phyloP scores from a whole-genome alignment of 805 yeast genomes.

The Tetrapisispora iriomotensis region DNA sequence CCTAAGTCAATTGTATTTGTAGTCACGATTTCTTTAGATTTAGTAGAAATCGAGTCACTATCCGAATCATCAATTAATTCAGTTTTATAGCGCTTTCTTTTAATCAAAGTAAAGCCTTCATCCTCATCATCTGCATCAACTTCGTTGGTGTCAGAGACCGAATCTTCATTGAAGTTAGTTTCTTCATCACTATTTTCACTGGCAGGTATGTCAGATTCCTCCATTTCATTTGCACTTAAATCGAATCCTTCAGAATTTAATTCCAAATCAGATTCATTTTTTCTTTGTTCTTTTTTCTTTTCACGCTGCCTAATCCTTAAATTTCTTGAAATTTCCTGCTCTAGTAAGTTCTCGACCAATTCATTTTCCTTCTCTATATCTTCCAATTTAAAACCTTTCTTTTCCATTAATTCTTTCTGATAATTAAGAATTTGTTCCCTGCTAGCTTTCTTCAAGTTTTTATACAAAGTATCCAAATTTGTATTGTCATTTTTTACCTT shows the following conservation, averaged over 20 bases:
- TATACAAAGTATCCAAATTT: conserved; percentile 27
- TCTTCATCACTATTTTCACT: conserved; percentile 7
- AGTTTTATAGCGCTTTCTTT: conserved; percentile 3
- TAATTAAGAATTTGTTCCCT: conserved; percentile 41
- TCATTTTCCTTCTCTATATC: conserved; percentile 32
- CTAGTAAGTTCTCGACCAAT: conserved; percentile 29
- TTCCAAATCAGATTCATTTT: conserved; percentile 2
- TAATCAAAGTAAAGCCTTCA: conserved; percentile 11
- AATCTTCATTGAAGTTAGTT: too few species aligned
- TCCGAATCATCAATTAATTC: conserved; percentile 8
- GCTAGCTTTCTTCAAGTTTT: conserved; percentile 34
- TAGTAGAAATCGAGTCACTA: too few species aligned
- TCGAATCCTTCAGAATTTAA: conserved; percentile 1
- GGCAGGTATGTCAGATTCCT: conserved; percentile 9
- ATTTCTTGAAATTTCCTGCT: conserved; percentile 42
- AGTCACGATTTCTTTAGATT: background rate
- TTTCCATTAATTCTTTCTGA: conserved; percentile 37
- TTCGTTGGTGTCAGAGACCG: too few species aligned
- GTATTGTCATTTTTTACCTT: conserved; percentile 7
- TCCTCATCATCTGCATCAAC: conserved; percentile 19
- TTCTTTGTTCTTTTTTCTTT: conserved; percentile 27
- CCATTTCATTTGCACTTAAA: conserved; percentile 17
- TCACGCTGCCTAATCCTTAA: conserved; percentile 37
- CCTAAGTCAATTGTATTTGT: conserved; percentile 21
- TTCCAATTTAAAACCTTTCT: conserved; percentile 35